Base-by-base conservation (phyloP, 306 rosid genomes). In the Ormosia semicastrata region DNA sequence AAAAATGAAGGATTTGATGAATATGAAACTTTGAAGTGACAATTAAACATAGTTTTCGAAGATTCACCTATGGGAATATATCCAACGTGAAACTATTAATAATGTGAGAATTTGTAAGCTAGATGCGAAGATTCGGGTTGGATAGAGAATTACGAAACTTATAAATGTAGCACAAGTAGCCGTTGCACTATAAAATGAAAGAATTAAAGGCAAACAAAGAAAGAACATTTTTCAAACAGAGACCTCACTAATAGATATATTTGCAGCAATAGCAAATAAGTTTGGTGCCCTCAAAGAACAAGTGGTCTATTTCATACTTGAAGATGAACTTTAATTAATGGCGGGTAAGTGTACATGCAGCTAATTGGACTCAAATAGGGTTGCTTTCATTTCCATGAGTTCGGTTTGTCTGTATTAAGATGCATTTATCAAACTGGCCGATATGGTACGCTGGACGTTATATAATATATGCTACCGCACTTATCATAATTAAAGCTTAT, bases 321-420 rank as follows among this genome's bases (percentile, higher is more conserved):
- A 53, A n/a, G 24, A 49, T 17, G 1, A 24, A 7, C 2, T 5
- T 53, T n/a, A 56, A 17, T 17, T 5, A 24, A 3, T 59, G 9
- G 24, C 2, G 6, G 5, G 11, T 0, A 15, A 17, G 9, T 2
- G 24, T 30, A 30, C 15, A 18, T 66, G 73, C 53, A 66, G 14
- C 8, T 9, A 29, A 68, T 68, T 41, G 54, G 24, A 24, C 37
- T 30, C 53, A 68, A 68, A 68, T 11, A 0, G 11, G 10, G 33
- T 54, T 66, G 6, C 18, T 58, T 74, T 73, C 79, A 29, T 10
- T 8, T 5, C 40, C 15, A 17, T 37, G 7, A 17, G 79, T 56
- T 37, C 68, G 57, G 79, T 74, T 74, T 74, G 68, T 58, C 68
- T 57, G 40, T 46, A 40, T 24, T 24, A 57, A 41, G 59, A 57